Base-by-base conservation (phyloP, 495 filamentous ascomycete genomes). In the Tuber aestivum region DNA sequence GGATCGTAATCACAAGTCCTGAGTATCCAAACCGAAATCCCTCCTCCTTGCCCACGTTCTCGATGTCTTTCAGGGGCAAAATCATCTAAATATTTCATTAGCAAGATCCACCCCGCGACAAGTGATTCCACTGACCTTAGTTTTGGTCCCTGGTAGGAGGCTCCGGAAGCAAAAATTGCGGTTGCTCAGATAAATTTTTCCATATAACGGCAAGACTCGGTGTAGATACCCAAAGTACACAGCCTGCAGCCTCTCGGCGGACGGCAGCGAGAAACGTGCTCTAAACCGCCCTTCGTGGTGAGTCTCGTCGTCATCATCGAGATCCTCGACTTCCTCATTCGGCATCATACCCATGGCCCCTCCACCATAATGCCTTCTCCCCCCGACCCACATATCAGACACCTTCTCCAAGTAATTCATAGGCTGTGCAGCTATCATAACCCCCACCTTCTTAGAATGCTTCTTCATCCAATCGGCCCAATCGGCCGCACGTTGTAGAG, bases 341-440 rank as follows among this genome's bases (percentile, higher is more conserved):
- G 91, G 86, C 61, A 90, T 85, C 38, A 93, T 85, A 50, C 89
- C 92, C 81, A 92, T 88, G 4, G 88, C 88, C 42, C 95, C 92
- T 65, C 56, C 56, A 32, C 91, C 89, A 79, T 97, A 99, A 83
- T 99, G 95, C 80, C 90, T 92, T 82, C 91, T 91, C 27, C 93
- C 93, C 42, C 95, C 95, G 74, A 93, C 91, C 92, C 95, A 96
- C 93, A 98, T 98, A 50, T 94, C 95, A 6, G 94, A 97, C 0
- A 98, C 94, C 82, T 97, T 97, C 80, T 97, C 95, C 41, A 97
- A 90, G 83, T 99, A 99, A 27, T 93, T 93, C 93, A 97, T 98
- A 3, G 95, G 96, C 82, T 97, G 94, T 3, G 92, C 93, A 42
- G 96, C 94, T 37, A 99, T 83, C 40, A 97, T 86, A 74, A 86